Evolutionary conservation across 1,284 basidiomycete genomes (phyloP).

Genomic region (Grifola frondosa): DNA sequence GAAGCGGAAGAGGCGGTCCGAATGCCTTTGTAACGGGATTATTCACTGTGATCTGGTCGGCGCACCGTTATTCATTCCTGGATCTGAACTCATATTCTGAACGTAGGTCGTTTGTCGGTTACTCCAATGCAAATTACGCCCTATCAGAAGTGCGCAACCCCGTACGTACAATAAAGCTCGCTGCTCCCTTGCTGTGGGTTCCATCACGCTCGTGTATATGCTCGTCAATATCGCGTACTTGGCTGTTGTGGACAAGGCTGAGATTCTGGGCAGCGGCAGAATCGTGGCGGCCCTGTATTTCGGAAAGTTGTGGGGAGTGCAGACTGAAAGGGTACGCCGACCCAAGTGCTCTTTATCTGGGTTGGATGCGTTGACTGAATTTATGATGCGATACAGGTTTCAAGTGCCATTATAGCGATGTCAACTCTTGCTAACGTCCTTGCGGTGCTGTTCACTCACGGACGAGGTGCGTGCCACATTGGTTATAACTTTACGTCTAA

Average conservation of each 20-base stretch:
- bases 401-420: constrained; percentile 61
- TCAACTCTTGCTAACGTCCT: constrained; percentile 65
- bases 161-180: constrained; percentile 62
- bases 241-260: constrained; percentile 62
- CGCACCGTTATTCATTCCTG: not conserved
- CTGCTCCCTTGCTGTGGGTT: constrained; percentile 62
- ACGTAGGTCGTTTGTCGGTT: constrained; percentile 65
- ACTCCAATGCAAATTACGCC: constrained; percentile 70
- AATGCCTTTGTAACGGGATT: constrained; percentile 62
- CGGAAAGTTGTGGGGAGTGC: constrained; percentile 61
- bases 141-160: constrained; percentile 68
- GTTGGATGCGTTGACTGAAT: not conserved
- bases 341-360: not conserved
- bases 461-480: constrained; percentile 44
- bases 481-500: not conserved
- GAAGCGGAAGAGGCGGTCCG: constrained; percentile 40
- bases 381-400: constrained; percentile 36
- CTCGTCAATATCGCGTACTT: constrained; percentile 70
- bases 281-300: constrained; percentile 70
- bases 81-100: not conserved
- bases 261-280: constrained; percentile 59
- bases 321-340: constrained; percentile 49
- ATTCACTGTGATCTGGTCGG: constrained; percentile 67
- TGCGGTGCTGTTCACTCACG: constrained; percentile 60
- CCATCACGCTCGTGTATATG: constrained; percentile 55